Evolutionary conservation across 2,329 filamentous ascomycete genomes (phyloP), one percentile per base, ranked within the genome.

Genomic region (Pseudopithomyces maydicus): DNA sequence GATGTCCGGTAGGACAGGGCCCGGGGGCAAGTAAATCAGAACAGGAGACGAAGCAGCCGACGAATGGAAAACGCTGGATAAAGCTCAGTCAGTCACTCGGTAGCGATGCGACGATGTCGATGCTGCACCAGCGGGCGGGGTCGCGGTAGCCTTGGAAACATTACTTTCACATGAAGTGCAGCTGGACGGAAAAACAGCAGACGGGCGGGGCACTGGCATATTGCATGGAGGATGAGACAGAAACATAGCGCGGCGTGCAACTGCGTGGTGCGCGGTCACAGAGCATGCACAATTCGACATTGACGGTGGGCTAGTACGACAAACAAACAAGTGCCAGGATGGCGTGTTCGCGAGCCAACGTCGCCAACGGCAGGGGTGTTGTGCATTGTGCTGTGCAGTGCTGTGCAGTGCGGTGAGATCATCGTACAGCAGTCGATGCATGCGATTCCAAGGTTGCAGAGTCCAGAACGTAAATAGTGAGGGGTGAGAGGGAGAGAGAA

Each of bases 1-100:
- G 12, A 59, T 35, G 10, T 69, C 56, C 11, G 67, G 55, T 4
- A 74, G 41, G 7, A 78, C 55, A 39, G 79, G 77, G 4, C 79
- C 79, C 38, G 76, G 70, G 3, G 79, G 79, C 15, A 83, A 66
- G 56, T 79, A 80, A 42, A 83, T 54, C 46, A 77, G 59, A 41
- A 76, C 62, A 15, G 74, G 70, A 35, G 72, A 64, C 6, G 68
- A 61, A 38, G 65, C 53, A 11, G 65, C 59, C 6, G 68, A 55
- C 35, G 74, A 65, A 44, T 72, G 70, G 48, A 68, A 73, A 35
- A 79, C 65, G 54, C 76, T 78, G 57, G 35, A 15, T n/a, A 41
- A 7, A 20, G 10, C 45, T 14, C 23, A 51, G 48, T 51, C 38
- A 53, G 63, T 66, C 41, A 59, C 58, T 36, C 14, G 12, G 14